Base-by-base conservation (phyloP, 2,329 filamentous ascomycete genomes). In the Parascedosporium putredinis region DNA sequence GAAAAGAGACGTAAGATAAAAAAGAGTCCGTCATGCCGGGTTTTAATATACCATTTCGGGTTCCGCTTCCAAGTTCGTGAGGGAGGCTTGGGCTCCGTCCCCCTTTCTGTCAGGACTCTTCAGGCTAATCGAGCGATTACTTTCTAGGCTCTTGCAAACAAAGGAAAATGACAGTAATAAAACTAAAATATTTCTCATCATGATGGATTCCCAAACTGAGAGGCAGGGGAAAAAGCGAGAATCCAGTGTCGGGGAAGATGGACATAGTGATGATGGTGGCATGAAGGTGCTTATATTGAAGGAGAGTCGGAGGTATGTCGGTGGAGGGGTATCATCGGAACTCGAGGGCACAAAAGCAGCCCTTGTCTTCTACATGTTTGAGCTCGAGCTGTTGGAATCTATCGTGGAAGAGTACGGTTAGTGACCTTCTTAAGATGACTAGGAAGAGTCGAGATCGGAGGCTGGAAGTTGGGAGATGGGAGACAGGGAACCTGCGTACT, bases 311-410 rank as follows among this genome's bases (percentile, higher is more conserved):
- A n/a, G n/a, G n/a, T n/a, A n/a, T n/a, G n/a, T n/a, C n/a, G n/a
- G n/a, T n/a, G n/a, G n/a, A n/a, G n/a, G 47, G 33, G 23, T 33
- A 47, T 64, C 61, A 70, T 60, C 66, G 66, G 56, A 97, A 96
- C 68, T 98, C 93, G 68, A 95, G 79, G 54, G 88, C 85, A 59
- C 81, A 81, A 64, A 86, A 86, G 67, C 88, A 93, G 51, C 91
- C 90, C 60, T 74, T 77, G 65, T 95, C 86, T 52, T 86, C 79
- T 50, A 96, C 84, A 65, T 95, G 89, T 66, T 88, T 86, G 59
- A 98, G 73, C 62, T 95, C 87, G 57, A 97, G 74, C 66, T 95
- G 88, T 68, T 98, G 93, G 65, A 91, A 95, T 60, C 88, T 94
- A 56, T 12, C 25, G 38, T 4, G 14, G 34, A 18, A 10, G 20